Conservation (phyloP, 140 eudicot species). For the Oenanthe javanica region DNA sequence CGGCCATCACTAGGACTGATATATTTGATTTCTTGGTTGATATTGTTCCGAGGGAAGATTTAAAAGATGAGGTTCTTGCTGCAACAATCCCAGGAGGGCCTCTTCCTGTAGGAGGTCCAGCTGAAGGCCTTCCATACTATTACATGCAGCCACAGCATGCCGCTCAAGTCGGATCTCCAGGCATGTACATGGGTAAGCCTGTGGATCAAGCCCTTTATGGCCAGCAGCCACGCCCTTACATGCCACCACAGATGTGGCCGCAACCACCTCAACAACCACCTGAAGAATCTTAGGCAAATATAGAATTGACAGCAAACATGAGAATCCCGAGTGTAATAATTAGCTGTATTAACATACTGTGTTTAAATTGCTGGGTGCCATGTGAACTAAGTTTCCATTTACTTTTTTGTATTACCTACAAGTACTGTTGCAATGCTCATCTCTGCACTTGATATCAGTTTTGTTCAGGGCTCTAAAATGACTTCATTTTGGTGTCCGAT, state of each 20-base stretch:
- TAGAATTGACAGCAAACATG: slow-evolving; percentile 6
- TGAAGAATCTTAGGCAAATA: slow-evolving; percentile 51
- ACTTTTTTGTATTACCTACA: neutral
- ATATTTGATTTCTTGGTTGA: too few species aligned
- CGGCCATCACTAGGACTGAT: too few species aligned
- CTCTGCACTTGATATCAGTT: neutral
- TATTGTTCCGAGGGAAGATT: too few species aligned
- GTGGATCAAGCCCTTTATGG: too few species aligned
- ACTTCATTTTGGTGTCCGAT: neutral
- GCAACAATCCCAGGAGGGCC: too few species aligned
- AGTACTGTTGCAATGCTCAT: neutral
- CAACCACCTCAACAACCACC: slow-evolving; percentile 61
- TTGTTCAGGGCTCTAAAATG: neutral
- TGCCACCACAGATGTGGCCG: slow-evolving; percentile 83
- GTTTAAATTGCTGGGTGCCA: neutral
- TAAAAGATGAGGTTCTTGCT: too few species aligned
- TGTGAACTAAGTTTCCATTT: neutral
- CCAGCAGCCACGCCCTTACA: too few species aligned
- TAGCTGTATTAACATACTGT: neutral
- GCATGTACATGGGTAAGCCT: too few species aligned
- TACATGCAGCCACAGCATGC: too few species aligned
- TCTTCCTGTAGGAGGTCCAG: too few species aligned
- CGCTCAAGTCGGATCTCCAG: too few species aligned
- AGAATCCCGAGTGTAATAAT: slow-evolving; percentile 4
- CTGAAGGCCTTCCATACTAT: too few species aligned